Conservation (phyloP, 2,329 filamentous ascomycete genomes). For the Thielaviopsis musarum region DNA sequence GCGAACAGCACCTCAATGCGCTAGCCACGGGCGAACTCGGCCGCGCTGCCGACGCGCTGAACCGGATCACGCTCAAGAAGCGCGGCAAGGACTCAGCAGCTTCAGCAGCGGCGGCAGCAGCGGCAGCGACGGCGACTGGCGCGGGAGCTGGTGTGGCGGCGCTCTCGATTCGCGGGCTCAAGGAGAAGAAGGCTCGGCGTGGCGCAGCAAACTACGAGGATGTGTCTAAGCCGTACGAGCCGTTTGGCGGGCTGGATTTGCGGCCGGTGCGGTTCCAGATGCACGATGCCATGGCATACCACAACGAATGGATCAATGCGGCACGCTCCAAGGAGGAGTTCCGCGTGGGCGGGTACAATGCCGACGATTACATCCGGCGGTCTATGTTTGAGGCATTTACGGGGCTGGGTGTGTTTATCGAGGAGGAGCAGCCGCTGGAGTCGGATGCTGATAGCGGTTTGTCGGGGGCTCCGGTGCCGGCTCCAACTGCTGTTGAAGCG, state of each 20-base stretch:
- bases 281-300: slow-evolving; percentile 39
- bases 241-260: slow-evolving; percentile 62
- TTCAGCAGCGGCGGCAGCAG: too few species aligned
- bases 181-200: slow-evolving; percentile 23
- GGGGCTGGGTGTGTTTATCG: slow-evolving; percentile 73
- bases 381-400: slow-evolving; percentile 80
- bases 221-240: slow-evolving; percentile 66
- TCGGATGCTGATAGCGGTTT: slow-evolving; percentile 10
- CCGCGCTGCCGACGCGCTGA: slow-evolving; percentile 40
- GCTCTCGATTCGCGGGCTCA: slow-evolving; percentile 62
- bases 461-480: background rate
- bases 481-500: background rate
- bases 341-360: slow-evolving; percentile 65
- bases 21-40: slow-evolving; percentile 44
- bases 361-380: slow-evolving; percentile 65
- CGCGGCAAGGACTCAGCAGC: slow-evolving; percentile 34
- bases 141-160: slow-evolving; percentile 20
- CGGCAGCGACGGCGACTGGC: background rate
- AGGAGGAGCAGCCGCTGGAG: slow-evolving; percentile 47
- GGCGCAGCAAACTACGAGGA: slow-evolving; percentile 23
- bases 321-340: slow-evolving; percentile 49
- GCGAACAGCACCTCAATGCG: slow-evolving; percentile 52
- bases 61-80: slow-evolving; percentile 56
- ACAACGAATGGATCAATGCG: slow-evolving; percentile 55
- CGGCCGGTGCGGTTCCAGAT: slow-evolving; percentile 53